A percentile compares a stretch with the other conserved stretches of the same genome.
These are phyloP conservation scores for Leccinum subtestaceum DNA, from an alignment of 768 basidiomycete species.

Conservation along the genomic window DNA sequence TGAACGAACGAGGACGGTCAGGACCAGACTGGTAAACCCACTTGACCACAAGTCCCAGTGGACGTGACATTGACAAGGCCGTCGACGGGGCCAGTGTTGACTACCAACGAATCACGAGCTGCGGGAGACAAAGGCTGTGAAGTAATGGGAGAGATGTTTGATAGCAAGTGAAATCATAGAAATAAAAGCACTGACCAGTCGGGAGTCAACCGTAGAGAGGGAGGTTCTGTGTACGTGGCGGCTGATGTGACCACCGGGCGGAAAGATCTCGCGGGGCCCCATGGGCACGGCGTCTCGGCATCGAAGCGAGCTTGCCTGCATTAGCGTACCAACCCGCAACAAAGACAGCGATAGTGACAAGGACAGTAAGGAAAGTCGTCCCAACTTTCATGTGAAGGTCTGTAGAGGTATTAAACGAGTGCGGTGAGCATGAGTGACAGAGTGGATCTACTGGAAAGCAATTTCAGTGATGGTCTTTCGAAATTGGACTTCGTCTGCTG, in stretches of 20 bases:
- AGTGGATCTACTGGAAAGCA: neutral
- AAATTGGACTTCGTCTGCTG: neutral
- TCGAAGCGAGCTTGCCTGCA: neutral
- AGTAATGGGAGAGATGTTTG: neutral
- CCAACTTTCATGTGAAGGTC: neutral
- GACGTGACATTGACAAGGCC: conserved; percentile 39
- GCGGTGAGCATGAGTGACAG: neutral
- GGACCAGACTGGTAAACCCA: conserved; percentile 48
- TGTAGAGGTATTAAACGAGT: neutral
- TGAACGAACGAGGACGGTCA: neutral
- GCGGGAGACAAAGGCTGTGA: neutral
- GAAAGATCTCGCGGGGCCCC: neutral
- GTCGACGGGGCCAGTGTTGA: neutral
- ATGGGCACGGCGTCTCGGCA: neutral
- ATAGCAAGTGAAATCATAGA: neutral
- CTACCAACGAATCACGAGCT: neutral
- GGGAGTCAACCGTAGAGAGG: neutral
- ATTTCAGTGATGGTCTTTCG: neutral
- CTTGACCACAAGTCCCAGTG: conserved; percentile 41
- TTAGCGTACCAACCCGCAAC: neutral
- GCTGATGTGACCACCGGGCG: neutral
- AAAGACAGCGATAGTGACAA: neutral
- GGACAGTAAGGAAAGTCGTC: neutral
- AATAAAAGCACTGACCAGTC: neutral
- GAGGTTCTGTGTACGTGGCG: neutral